Evolutionary conservation across 441 rosid species (phyloP).

Genomic region (Populus trichocarpa): DNA sequence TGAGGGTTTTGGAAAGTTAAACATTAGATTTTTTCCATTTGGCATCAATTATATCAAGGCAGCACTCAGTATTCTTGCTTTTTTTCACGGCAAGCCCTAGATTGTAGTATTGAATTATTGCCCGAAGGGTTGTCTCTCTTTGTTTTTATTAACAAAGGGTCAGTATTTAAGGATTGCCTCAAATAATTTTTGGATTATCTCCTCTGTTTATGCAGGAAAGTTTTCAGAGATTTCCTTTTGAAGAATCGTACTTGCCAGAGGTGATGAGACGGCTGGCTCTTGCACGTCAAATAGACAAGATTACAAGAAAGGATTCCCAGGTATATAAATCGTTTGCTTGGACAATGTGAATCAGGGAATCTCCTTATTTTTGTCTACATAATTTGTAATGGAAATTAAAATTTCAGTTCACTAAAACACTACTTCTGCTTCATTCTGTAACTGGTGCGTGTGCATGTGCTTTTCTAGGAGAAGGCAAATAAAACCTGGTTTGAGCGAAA

Average conservation of each 20-base stretch:
- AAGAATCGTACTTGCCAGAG: conserved; percentile 83
- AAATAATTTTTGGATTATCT: background rate
- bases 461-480: conserved; percentile 62
- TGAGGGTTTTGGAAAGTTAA: background rate
- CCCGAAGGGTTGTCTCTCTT: too few relatives aligned
- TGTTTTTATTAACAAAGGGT: too few relatives aligned
- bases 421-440: too few relatives aligned
- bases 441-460: background rate
- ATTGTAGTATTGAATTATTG: too few relatives aligned
- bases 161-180: too few relatives aligned
- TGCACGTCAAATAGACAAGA: conserved; percentile 86
- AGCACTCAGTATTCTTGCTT: too few relatives aligned
- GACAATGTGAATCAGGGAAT: background rate
- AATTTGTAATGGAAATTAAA: background rate
- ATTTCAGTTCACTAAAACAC: too few relatives aligned
- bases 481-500: conserved; percentile 79
- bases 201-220: conserved; percentile 57
- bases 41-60: too few relatives aligned
- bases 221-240: conserved; percentile 79
- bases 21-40: background rate
- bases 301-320: conserved; percentile 76
- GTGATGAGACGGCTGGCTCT: conserved; percentile 79
- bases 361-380: background rate
- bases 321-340: conserved; percentile 30
- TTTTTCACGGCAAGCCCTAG: too few relatives aligned